These are phyloP conservation scores for Tetrastigma voinierianum DNA, from an alignment of 164 flowering plant genomes.

Conservation along the genomic window DNA sequence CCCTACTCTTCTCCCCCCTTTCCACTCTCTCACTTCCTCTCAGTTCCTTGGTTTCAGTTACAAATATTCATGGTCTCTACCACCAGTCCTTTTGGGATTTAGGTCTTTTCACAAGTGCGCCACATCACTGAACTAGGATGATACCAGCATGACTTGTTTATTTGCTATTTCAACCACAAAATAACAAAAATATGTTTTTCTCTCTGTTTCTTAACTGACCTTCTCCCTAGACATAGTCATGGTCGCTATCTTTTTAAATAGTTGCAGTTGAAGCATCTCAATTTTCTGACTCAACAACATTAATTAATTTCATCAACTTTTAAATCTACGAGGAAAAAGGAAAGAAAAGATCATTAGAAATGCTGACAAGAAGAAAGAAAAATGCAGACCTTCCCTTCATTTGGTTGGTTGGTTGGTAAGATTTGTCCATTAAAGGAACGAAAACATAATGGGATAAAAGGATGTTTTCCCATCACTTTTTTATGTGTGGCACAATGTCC, in stretches of 20 bases:
- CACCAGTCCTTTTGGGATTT: conserved; percentile 15
- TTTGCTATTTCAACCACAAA: not conserved
- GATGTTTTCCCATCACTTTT: conserved; percentile 18
- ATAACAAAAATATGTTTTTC: not conserved
- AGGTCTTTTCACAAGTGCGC: not conserved
- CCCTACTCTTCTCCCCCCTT: conserved; percentile 11
- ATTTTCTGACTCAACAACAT: not conserved
- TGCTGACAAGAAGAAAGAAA: too few species aligned
- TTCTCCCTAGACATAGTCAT: too few species aligned
- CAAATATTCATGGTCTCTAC: conserved; percentile 12
- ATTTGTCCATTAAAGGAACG: not conserved
- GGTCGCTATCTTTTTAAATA: too few species aligned
- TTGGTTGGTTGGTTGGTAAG: conserved; percentile 3
- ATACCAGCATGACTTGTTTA: not conserved
- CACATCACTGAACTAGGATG: not conserved
- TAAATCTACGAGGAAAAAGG: too few species aligned
- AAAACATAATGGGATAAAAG: conserved; percentile 10
- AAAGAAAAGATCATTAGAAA: too few species aligned
- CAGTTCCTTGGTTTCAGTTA: conserved; percentile 35
- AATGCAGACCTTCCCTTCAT: too few species aligned
- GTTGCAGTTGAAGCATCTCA: not conserved
- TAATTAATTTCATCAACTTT: too few species aligned
- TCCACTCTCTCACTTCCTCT: conserved; percentile 17
- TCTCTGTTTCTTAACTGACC: too few species aligned
- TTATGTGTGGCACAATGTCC: conserved; percentile 13